Conservation (phyloP, 1,139 yeast genomes). For the Geotrichum australiense region DNA sequence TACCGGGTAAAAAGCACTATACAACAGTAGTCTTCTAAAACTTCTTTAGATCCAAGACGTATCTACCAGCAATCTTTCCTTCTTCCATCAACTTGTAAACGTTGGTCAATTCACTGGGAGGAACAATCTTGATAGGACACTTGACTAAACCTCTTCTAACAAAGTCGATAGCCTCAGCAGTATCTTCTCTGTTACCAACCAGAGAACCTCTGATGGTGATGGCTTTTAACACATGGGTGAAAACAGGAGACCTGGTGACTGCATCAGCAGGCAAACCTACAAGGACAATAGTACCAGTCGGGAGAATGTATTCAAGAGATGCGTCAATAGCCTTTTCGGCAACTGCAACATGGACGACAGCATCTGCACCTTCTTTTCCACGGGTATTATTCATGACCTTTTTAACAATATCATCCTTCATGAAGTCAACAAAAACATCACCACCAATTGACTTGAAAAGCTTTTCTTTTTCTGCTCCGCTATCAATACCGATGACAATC, state of each 20-base stretch:
- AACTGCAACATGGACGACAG: slow-evolving; percentile 65
- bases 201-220: slow-evolving; percentile 56
- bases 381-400: slow-evolving; percentile 41
- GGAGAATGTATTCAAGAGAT: slow-evolving; percentile 55
- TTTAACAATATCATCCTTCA: slow-evolving; percentile 35
- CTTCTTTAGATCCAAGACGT: slow-evolving; percentile 44
- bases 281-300: slow-evolving; percentile 62
- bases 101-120: slow-evolving; percentile 48
- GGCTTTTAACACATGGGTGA: slow-evolving; percentile 48
- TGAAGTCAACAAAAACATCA: slow-evolving; percentile 58
- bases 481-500: slow-evolving; percentile 63
- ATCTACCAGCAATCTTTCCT: slow-evolving; percentile 62
- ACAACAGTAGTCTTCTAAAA: neutral
- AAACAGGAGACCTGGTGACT: slow-evolving; percentile 45
- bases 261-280: slow-evolving; percentile 71
- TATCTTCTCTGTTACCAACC: slow-evolving; percentile 67
- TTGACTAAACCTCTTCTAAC: slow-evolving; percentile 55
- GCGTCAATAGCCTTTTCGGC: slow-evolving; percentile 58
- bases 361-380: slow-evolving; percentile 55
- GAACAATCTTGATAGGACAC: slow-evolving; percentile 56
- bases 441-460: slow-evolving; percentile 53
- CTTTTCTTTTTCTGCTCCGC: slow-evolving; percentile 54
- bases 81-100: slow-evolving; percentile 56
- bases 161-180: slow-evolving; percentile 64
- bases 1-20: too few relatives aligned